A percentile compares a stretch with the other conserved stretches of the same genome.
Evolutionary conservation across 441 rosid genomes (phyloP).

Genomic region (Adansonia rubrostipa): DNA sequence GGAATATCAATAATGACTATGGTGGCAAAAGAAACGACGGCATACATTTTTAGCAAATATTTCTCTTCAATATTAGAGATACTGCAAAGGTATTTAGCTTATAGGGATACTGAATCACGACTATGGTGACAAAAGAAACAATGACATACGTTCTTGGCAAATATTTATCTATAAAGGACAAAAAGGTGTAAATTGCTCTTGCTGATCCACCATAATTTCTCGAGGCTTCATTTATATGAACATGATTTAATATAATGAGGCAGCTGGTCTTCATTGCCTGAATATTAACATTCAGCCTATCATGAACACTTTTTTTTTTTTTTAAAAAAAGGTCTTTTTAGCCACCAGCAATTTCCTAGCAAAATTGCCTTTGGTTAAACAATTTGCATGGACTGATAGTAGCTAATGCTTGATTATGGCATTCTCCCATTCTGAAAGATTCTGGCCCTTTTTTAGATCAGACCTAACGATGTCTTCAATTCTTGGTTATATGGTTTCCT

Average conservation of each 20-base stretch:
- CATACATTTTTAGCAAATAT: neutral
- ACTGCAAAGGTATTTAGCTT: conserved; percentile 5
- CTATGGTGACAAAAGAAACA: neutral
- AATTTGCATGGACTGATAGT: conserved; percentile 2
- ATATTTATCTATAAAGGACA: neutral
- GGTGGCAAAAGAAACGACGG: neutral
- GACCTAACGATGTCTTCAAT: neutral
- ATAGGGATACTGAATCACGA: neutral
- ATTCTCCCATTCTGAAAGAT: conserved; percentile 11
- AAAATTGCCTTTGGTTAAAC: neutral
- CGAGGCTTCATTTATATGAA: neutral
- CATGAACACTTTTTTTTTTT: neutral
- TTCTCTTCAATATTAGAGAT: neutral
- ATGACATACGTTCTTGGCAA: neutral
- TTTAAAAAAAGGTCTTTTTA: neutral
- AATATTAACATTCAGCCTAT: conserved; percentile 7
- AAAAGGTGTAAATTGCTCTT: neutral
- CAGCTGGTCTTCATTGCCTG: neutral
- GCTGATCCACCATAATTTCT: neutral
- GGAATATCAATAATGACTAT: conserved; percentile 8
- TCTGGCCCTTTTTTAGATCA: conserved; percentile 8
- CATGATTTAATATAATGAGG: neutral
- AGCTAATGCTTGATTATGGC: conserved; percentile 12
- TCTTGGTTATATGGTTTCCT: neutral
- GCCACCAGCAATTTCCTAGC: neutral